These are phyloP conservation scores for Cardiospermum halicacabum DNA, from an alignment of 345 rosid species.

Conservation along the genomic window DNA sequence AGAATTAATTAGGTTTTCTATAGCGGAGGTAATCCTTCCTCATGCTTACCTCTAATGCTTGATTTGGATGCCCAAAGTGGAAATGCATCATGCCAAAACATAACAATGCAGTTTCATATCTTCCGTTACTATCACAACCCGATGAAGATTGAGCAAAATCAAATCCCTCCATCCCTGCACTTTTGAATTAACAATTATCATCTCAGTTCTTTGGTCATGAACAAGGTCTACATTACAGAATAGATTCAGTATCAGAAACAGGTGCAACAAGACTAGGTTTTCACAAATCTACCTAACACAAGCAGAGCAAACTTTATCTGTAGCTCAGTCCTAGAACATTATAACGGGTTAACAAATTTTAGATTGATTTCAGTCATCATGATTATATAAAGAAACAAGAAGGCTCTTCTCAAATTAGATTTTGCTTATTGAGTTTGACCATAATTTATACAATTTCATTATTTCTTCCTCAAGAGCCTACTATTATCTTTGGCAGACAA, in stretches of 20 bases:
- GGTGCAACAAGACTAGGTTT: background rate
- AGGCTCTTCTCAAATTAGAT: background rate
- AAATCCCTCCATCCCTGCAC: constrained; percentile 98
- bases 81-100: constrained; percentile 95
- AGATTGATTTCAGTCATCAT: background rate
- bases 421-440: background rate
- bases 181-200: constrained; percentile 41
- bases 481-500: background rate
- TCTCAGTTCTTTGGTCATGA: constrained; percentile 31
- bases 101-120: constrained; percentile 78
- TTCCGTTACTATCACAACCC: constrained; percentile 51
- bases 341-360: background rate
- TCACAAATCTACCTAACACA: background rate
- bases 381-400: background rate
- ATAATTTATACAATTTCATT: background rate
- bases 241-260: background rate
- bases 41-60: constrained; percentile 76
- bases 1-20: background rate
- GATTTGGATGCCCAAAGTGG: constrained; percentile 95
- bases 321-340: background rate
- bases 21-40: constrained; percentile 5
- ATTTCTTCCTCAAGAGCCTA: background rate
- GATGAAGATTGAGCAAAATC: constrained; percentile 59
- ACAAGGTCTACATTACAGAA: background rate
- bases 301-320: background rate